These are phyloP conservation scores for Graphiopsis chlorocephala DNA, from an alignment of 2,329 filamentous ascomycete genomes.

Conservation along the genomic window DNA sequence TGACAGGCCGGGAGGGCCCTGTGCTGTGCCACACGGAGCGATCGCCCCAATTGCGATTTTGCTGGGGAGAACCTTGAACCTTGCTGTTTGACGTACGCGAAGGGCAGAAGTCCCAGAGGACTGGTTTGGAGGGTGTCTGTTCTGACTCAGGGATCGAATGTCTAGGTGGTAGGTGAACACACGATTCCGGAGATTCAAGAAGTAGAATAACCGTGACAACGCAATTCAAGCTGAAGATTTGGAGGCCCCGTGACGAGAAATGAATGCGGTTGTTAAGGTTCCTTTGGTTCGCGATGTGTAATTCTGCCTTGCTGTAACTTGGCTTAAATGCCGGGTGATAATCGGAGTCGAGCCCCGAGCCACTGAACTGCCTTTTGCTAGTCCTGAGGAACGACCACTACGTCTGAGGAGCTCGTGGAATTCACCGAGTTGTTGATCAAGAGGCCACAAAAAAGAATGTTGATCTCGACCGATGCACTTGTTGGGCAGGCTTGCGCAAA, in stretches of 20 bases:
- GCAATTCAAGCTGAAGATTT: background rate
- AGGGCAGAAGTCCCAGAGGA: background rate
- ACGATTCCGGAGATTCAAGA: background rate
- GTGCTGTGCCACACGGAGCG: background rate
- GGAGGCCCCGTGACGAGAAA: background rate
- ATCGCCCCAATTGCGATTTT: background rate
- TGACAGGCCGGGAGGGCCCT: conserved; percentile 7
- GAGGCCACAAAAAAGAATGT: background rate
- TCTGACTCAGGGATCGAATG: background rate
- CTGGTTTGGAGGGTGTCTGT: background rate
- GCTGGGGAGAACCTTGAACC: background rate
- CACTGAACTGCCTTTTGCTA: background rate
- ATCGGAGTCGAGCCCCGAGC: background rate
- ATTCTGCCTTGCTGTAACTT: background rate
- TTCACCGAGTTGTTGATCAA: background rate
- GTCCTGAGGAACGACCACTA: background rate
- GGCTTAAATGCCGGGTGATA: background rate
- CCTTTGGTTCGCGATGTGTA: background rate
- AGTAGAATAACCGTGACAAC: background rate
- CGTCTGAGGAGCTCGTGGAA: background rate
- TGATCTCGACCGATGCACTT: background rate
- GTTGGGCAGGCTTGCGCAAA: background rate
- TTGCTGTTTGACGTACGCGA: conserved; percentile 2
- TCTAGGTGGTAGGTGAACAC: background rate
- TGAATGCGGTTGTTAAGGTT: background rate